A percentile compares a stretch with the other conserved stretches of the same genome.
These are phyloP conservation scores for Glycyrrhiza uralensis DNA, from an alignment of 306 rosid species.

Conservation along the genomic window DNA sequence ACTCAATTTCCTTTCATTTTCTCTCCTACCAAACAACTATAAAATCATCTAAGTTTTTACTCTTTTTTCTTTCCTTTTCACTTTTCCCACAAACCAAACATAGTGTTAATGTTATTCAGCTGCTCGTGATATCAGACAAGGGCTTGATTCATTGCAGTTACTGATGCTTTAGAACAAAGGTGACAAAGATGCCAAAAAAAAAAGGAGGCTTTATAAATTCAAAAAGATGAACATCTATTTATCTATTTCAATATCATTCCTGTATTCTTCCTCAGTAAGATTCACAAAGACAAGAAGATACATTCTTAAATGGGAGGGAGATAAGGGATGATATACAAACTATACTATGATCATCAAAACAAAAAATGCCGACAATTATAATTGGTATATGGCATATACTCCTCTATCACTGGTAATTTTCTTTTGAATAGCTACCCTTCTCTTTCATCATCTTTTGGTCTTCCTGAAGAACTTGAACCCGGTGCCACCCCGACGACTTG, in stretches of 20 bases:
- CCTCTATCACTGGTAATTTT: conserved; percentile 17
- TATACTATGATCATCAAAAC: conserved; percentile 51
- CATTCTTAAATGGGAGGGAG: conserved; percentile 30
- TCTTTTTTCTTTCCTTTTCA: too few relatives aligned
- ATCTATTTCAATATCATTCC: conserved; percentile 46
- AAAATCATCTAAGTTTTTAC: too few relatives aligned
- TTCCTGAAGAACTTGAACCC: conserved; percentile 67
- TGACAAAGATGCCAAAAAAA: conserved; percentile 15
- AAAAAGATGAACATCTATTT: conserved; percentile 25
- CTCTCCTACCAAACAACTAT: too few relatives aligned
- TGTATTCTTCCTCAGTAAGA: conserved; percentile 36
- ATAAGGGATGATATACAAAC: conserved; percentile 54
- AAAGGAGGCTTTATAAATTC: background rate
- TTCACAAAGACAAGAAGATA: conserved; percentile 37
- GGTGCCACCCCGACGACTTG: conserved; percentile 71
- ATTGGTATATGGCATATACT: conserved; percentile 47
- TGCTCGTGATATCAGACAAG: too few relatives aligned
- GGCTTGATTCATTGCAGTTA: background rate
- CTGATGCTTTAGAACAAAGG: background rate
- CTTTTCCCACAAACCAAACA: too few relatives aligned
- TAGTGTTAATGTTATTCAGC: background rate
- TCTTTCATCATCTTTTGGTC: conserved; percentile 63
- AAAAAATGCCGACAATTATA: conserved; percentile 48
- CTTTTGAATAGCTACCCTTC: conserved; percentile 43
- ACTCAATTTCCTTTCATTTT: too few relatives aligned